Conservation (phyloP, 805 yeast species). For the Candida boleticola region DNA sequence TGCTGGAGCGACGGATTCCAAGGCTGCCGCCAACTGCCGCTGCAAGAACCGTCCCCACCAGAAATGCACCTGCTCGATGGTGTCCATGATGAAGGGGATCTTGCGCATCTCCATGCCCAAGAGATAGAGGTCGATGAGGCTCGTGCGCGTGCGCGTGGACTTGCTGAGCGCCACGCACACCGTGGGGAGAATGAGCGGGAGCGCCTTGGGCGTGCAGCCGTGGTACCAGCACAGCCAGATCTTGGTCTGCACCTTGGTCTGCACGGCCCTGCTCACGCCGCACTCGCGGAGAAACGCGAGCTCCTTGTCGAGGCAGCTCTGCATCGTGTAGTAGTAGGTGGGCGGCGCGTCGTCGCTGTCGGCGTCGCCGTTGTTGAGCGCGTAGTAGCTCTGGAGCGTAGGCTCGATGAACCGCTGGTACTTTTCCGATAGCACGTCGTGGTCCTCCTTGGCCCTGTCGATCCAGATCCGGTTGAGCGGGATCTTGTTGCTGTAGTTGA, state of each 20-base stretch:
- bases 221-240: slow-evolving; percentile 33
- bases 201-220: slow-evolving; percentile 18
- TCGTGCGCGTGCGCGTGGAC: neutral
- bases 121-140: neutral
- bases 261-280: neutral
- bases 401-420: too few species aligned
- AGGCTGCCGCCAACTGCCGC: neutral
- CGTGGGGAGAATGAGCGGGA: slow-evolving; percentile 19
- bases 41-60: neutral
- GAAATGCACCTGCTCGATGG: neutral
- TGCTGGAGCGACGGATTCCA: too few species aligned
- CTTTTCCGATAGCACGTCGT: neutral
- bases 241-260: slow-evolving; percentile 7
- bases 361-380: too few species aligned
- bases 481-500: slow-evolving; percentile 17
- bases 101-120: neutral
- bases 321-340: neutral
- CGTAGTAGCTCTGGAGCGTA: too few species aligned
- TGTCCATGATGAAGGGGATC: neutral
- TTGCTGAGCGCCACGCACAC: neutral
- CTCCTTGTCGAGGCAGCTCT: slow-evolving; percentile 7
- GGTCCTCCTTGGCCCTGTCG: neutral
- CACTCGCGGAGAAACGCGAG: slow-evolving; percentile 3
- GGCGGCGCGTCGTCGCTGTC: neutral
- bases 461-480: slow-evolving; percentile 7